Conservation (phyloP, 1,284 basidiomycete species). For the Cryptococcus sp. region DNA sequence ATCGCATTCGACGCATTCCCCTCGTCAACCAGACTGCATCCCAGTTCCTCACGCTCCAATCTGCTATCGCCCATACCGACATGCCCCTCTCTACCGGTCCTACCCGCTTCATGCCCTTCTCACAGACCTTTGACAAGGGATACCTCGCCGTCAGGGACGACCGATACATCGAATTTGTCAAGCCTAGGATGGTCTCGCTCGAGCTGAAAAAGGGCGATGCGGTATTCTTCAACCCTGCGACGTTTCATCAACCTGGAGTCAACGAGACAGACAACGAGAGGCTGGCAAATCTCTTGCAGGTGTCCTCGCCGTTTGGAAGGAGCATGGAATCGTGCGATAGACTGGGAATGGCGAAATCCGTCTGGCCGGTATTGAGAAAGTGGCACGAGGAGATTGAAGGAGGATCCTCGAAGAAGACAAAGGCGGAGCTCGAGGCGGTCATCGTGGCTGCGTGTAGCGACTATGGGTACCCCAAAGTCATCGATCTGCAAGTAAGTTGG, state of each 20-base stretch:
- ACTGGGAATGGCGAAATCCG: too few relatives aligned
- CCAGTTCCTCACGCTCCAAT: conserved; percentile 21
- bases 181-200: conserved; percentile 8
- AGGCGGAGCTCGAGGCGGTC: too few relatives aligned
- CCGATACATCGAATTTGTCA: conserved; percentile 5
- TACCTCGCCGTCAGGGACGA: conserved; percentile 10
- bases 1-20: conserved; percentile 5
- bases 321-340: too few relatives aligned
- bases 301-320: too few relatives aligned
- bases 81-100: conserved; percentile 17
- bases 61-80: conserved; percentile 19
- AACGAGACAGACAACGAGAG: background rate
- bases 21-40: conserved; percentile 10
- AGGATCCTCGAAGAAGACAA: too few relatives aligned
- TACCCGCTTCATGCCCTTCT: conserved; percentile 16
- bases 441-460: too few relatives aligned
- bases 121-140: conserved; percentile 13
- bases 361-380: too few relatives aligned
- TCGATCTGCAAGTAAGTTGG: background rate
- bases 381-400: too few relatives aligned
- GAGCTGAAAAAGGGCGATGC: conserved; percentile 11
- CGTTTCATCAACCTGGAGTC: conserved; percentile 10
- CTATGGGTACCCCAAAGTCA: background rate
- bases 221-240: conserved; percentile 18
- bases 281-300: too few relatives aligned